Percentiles rank a stretch among this genome's conserved stretches.
These are phyloP conservation scores for Cicer arietinum DNA, from an alignment of 306 rosid species.

Conservation along the genomic window DNA sequence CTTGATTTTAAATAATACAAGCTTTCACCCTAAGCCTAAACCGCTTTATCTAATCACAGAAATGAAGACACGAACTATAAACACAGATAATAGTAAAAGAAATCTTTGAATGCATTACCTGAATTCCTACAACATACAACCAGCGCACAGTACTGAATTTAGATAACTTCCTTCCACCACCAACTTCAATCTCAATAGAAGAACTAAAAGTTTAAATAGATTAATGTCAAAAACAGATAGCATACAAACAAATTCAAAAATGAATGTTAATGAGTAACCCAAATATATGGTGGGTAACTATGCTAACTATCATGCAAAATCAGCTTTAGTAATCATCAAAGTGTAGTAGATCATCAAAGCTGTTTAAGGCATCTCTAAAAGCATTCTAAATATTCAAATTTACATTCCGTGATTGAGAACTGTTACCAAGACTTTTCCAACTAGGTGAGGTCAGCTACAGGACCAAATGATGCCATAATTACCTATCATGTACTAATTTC, in stretches of 20 bases:
- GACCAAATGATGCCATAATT: constrained; percentile 1
- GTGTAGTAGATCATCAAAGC: not conserved
- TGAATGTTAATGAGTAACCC: constrained; percentile 11
- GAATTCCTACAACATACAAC: constrained; percentile 89
- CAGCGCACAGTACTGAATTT: constrained; percentile 81
- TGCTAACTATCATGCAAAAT: constrained; percentile 19
- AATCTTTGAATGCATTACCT: constrained; percentile 57
- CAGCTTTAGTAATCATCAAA: constrained; percentile 16
- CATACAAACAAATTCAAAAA: constrained; percentile 18
- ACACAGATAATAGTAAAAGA: constrained; percentile 29
- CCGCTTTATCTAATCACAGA: constrained; percentile 9
- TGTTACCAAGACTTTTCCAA: constrained; percentile 3
- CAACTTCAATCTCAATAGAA: constrained; percentile 89
- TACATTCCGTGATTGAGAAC: not conserved
- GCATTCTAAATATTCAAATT: constrained; percentile 3
- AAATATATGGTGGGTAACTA: constrained; percentile 31
- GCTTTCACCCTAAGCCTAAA: constrained; percentile 28
- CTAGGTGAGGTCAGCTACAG: not conserved
- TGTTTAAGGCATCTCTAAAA: not conserved
- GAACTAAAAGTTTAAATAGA: constrained; percentile 61
- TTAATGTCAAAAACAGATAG: constrained; percentile 48
- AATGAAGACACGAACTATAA: not conserved
- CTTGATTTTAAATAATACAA: constrained; percentile 17
- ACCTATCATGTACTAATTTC: constrained; percentile 9
- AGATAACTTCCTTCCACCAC: constrained; percentile 94